These are phyloP conservation scores for Eucalyptus rudis DNA, from an alignment of 345 rosid species.

Conservation along the genomic window DNA sequence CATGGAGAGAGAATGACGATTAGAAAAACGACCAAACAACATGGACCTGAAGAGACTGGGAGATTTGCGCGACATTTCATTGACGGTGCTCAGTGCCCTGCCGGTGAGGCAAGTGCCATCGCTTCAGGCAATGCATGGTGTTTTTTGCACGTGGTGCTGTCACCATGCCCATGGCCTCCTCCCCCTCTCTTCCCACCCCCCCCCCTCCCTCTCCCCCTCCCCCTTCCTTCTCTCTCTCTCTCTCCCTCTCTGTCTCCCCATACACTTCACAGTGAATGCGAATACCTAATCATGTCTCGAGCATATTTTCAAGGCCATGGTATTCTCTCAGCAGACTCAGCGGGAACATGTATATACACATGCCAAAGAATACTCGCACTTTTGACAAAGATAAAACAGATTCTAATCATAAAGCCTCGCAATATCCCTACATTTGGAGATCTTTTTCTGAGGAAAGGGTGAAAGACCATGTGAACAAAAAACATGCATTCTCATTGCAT, in stretches of 20 bases:
- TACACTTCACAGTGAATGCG: too few species aligned
- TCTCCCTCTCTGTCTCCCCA: accelerated
- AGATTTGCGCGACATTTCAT: background rate
- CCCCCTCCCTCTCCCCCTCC: too few species aligned
- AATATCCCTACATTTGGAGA: background rate
- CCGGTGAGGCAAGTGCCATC: background rate
- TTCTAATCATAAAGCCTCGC: background rate
- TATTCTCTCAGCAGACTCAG: too few species aligned
- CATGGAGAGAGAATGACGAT: background rate
- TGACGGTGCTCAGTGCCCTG: background rate
- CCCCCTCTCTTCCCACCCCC: too few species aligned
- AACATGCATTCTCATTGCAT: background rate
- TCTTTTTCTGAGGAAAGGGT: background rate
- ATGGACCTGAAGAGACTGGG: background rate
- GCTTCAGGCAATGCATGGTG: background rate
- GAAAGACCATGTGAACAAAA: background rate
- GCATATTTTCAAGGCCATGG: too few species aligned
- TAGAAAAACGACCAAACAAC: background rate
- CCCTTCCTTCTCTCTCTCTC: background rate
- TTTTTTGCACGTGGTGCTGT: too few species aligned
- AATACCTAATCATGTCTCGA: too few species aligned
- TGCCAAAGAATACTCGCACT: too few species aligned
- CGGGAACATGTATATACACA: too few species aligned
- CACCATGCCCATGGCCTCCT: background rate
- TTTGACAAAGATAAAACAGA: background rate